Percentiles rank a stretch among this genome's conserved stretches.
Conservation (phyloP, 805 yeast species). For the Yarrowia sp. region DNA sequence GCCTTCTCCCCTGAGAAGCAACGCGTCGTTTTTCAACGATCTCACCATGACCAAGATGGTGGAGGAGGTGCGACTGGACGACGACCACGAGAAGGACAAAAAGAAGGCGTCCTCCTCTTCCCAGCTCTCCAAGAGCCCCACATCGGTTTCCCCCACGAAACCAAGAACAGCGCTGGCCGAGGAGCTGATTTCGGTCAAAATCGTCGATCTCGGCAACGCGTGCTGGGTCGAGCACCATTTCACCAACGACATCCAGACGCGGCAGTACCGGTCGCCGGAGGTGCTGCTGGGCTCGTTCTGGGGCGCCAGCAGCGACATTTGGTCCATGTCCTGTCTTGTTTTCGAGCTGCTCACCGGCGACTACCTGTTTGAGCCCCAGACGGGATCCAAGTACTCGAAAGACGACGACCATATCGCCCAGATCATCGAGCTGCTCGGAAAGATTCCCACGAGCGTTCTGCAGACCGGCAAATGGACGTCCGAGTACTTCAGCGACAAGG, state of each 20-base stretch:
- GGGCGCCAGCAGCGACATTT: slow-evolving; percentile 95
- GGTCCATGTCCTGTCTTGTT: slow-evolving; percentile 93
- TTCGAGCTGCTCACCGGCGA: slow-evolving; percentile 95
- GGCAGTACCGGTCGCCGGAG: slow-evolving; percentile 94
- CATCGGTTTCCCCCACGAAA: slow-evolving; percentile 42
- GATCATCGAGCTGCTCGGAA: slow-evolving; percentile 81
- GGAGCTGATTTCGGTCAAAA: slow-evolving; percentile 75
- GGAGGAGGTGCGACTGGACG: slow-evolving; percentile 25
- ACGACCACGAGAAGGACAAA: background rate
- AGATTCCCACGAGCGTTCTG: slow-evolving; percentile 65
- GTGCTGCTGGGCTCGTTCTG: slow-evolving; percentile 78
- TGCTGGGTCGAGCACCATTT: slow-evolving; percentile 82
- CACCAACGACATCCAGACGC: slow-evolving; percentile 87
- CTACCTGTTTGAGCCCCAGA: slow-evolving; percentile 86
- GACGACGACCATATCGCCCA: slow-evolving; percentile 98
- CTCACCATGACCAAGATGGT: slow-evolving; percentile 39
- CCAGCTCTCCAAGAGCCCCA: slow-evolving; percentile 29
- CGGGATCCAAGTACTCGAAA: slow-evolving; percentile 65
- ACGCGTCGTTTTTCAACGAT: slow-evolving; percentile 41
- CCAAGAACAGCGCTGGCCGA: slow-evolving; percentile 46
- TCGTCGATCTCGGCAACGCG: slow-evolving; percentile 94
- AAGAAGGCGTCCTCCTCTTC: background rate
- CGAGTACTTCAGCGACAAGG: slow-evolving; percentile 68
- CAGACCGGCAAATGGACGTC: slow-evolving; percentile 66
- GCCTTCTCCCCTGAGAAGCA: slow-evolving; percentile 81